These are phyloP conservation scores for Malania oleifera DNA, from an alignment of 164 flowering plant genomes.

Conservation along the genomic window DNA sequence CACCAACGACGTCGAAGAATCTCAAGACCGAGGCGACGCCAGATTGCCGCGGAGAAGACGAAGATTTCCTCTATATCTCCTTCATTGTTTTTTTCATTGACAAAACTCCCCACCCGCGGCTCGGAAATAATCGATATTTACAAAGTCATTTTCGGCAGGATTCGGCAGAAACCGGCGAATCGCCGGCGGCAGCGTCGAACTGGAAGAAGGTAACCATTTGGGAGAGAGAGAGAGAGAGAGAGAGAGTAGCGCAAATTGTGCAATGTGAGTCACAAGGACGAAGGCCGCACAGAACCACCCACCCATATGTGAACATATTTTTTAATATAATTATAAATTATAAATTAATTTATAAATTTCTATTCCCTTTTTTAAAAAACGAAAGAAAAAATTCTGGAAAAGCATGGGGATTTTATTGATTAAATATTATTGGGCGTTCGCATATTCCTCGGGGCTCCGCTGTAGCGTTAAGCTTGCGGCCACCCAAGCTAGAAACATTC, in stretches of 20 bases:
- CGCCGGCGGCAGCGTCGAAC: neutral
- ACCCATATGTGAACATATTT: too few species aligned
- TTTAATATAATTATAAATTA: neutral
- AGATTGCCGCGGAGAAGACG: neutral
- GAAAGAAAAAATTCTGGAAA: too few species aligned
- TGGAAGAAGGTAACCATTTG: neutral
- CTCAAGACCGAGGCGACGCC: neutral
- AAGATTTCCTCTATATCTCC: too few species aligned
- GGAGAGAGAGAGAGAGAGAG: neutral
- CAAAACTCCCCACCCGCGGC: too few species aligned
- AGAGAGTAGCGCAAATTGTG: neutral
- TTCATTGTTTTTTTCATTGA: too few species aligned
- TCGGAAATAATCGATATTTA: neutral
- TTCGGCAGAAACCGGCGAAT: neutral
- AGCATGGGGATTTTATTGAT: neutral
- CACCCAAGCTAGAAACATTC: neutral
- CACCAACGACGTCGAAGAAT: neutral
- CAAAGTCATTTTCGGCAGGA: neutral
- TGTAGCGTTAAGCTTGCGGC: constrained; percentile 4
- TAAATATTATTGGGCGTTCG: neutral
- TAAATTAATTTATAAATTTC: neutral
- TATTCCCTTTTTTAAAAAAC: neutral
- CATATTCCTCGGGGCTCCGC: constrained; percentile 1
- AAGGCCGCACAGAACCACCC: neutral
- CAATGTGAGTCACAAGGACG: neutral